Evolutionary conservation across 1,284 basidiomycete species (phyloP).

Genomic region (Termitomyces sp.): DNA sequence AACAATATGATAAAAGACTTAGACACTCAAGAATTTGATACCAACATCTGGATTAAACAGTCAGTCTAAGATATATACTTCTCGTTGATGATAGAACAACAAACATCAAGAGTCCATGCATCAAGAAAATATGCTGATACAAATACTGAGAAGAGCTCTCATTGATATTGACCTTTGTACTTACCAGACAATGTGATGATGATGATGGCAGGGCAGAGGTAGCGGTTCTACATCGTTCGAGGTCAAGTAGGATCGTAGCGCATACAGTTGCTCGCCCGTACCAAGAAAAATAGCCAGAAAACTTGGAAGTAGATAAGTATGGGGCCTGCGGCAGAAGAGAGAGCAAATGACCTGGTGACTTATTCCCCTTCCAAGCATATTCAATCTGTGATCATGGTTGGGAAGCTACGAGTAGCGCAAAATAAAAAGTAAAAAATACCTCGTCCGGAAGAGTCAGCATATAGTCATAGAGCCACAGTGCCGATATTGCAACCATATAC

Average conservation of each 20-base stretch:
- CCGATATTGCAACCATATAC: conserved; percentile 7
- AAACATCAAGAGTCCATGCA: conserved; percentile 1
- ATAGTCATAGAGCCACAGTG: conserved; percentile 11
- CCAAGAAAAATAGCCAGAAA: conserved; percentile 5
- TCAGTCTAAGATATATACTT: too few relatives aligned
- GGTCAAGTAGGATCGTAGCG: not conserved
- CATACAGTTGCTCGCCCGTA: not conserved
- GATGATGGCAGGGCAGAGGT: conserved; percentile 6
- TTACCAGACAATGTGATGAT: conserved; percentile 1
- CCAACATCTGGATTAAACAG: not conserved
- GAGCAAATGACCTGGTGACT: not conserved
- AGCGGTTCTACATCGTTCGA: not conserved
- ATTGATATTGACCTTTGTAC: not conserved
- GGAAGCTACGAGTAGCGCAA: too few relatives aligned
- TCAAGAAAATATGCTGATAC: conserved; percentile 4
- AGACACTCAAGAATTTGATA: too few relatives aligned
- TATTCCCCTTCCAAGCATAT: conserved; percentile 7
- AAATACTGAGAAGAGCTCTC: not conserved
- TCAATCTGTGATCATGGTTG: not conserved
- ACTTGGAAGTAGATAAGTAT: not conserved
- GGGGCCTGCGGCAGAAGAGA: not conserved
- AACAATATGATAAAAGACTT: too few relatives aligned
- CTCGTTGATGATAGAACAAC: not conserved
- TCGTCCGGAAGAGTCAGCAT: conserved; percentile 8
- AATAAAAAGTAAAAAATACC: not conserved